Evolutionary conservation across 2,329 filamentous ascomycete species (phyloP).

Genomic region (Penicillium sp.): DNA sequence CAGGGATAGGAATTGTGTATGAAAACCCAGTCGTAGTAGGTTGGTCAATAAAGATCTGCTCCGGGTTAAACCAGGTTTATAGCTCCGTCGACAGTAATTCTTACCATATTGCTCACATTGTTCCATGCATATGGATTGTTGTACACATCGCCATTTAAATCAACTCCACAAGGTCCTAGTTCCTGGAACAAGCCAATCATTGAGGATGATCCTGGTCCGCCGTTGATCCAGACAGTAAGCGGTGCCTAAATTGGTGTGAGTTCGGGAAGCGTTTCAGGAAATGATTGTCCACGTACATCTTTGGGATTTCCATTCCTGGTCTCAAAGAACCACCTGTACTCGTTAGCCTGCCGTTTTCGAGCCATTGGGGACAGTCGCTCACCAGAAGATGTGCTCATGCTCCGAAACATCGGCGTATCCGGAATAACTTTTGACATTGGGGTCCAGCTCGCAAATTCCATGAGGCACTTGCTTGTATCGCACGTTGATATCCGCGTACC

Average conservation of each 20-base stretch:
- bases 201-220: conserved; percentile 28
- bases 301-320: conserved; percentile 13
- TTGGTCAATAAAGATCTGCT: conserved; percentile 23
- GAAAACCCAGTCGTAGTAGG: conserved; percentile 22
- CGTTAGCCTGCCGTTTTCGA: background rate
- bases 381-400: conserved; percentile 23
- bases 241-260: conserved; percentile 5
- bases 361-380: background rate
- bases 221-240: conserved; percentile 28
- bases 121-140: conserved; percentile 24
- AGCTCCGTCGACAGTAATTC: background rate
- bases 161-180: conserved; percentile 29
- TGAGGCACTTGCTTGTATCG: conserved; percentile 20
- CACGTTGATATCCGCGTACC: conserved; percentile 15
- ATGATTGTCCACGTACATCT: conserved; percentile 2
- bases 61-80: background rate
- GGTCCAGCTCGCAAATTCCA: conserved; percentile 21
- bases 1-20: conserved; percentile 17
- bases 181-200: conserved; percentile 38
- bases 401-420: conserved; percentile 21
- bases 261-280: too few relatives aligned
- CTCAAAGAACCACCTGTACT: conserved; percentile 18
- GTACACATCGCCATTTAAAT: conserved; percentile 19
- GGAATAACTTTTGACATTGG: conserved; percentile 22
- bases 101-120: conserved; percentile 23